These are phyloP conservation scores for Heterobasidion irregulare DNA, from an alignment of 1,284 basidiomycete genomes.

Conservation along the genomic window DNA sequence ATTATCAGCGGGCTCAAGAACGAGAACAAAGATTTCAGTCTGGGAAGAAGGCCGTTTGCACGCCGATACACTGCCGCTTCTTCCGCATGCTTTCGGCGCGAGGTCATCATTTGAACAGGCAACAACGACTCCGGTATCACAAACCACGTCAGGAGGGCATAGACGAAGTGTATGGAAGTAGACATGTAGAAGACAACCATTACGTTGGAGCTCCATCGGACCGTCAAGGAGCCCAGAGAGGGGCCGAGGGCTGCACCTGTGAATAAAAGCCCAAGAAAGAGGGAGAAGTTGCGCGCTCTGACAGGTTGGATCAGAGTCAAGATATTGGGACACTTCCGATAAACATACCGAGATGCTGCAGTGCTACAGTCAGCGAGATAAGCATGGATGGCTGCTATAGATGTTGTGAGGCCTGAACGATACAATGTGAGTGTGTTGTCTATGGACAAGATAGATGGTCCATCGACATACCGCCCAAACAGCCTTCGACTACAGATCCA, in stretches of 20 bases:
- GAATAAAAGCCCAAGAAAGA: constrained; percentile 54
- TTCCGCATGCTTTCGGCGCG: constrained; percentile 25
- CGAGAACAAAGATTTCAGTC: constrained; percentile 32
- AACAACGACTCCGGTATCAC: constrained; percentile 73
- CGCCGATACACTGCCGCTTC: constrained; percentile 11
- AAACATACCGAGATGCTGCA: constrained; percentile 33
- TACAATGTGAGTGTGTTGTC: not conserved
- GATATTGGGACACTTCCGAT: not conserved
- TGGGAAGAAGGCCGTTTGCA: constrained; percentile 11
- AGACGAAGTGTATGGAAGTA: constrained; percentile 37
- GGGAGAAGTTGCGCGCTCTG: constrained; percentile 54
- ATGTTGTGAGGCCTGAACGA: constrained; percentile 37
- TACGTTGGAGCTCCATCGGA: constrained; percentile 46
- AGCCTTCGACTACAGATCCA: constrained; percentile 71
- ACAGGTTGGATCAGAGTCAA: not conserved
- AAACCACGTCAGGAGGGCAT: constrained; percentile 42
- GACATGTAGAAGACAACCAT: constrained; percentile 71
- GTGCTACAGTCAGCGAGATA: constrained; percentile 55
- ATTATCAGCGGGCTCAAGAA: constrained; percentile 63
- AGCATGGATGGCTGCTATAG: constrained; percentile 47
- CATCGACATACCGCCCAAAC: constrained; percentile 57
- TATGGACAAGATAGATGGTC: not conserved
- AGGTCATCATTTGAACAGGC: constrained; percentile 26
- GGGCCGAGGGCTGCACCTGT: constrained; percentile 72
- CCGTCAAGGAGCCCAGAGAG: constrained; percentile 57